Evolutionary conservation across 2,329 filamentous ascomycete species (phyloP).

Genomic region (Calonectria henricotiae): DNA sequence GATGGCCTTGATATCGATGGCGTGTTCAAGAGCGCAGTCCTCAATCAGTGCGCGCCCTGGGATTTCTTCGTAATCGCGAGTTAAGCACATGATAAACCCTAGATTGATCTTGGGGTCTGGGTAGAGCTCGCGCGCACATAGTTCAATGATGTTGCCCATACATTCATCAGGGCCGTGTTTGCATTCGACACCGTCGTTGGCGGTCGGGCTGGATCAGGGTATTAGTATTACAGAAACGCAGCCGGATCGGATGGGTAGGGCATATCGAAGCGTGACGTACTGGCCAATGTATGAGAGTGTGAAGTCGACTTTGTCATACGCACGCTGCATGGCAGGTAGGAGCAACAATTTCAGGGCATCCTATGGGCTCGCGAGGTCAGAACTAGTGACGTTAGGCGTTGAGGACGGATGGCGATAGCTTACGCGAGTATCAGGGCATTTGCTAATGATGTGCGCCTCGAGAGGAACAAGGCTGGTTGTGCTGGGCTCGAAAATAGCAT

Average conservation of each 20-base stretch:
- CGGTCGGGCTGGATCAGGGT: conserved; percentile 69
- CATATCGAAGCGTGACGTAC: conserved; percentile 62
- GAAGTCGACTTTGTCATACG: conserved; percentile 91
- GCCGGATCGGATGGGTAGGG: background rate
- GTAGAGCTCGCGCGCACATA: conserved; percentile 89
- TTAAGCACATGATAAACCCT: conserved; percentile 94
- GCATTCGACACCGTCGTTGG: conserved; percentile 88
- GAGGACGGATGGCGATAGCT: conserved; percentile 36
- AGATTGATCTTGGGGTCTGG: conserved; percentile 90
- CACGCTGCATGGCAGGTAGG: conserved; percentile 87
- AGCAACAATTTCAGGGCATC: conserved; percentile 87
- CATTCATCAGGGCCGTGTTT: conserved; percentile 92
- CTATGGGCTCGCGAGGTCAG: conserved; percentile 54
- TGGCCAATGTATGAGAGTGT: conserved; percentile 90
- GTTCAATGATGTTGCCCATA: conserved; percentile 93
- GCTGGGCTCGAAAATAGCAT: conserved; percentile 30
- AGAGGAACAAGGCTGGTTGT: conserved; percentile 75
- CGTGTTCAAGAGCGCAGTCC: conserved; percentile 92
- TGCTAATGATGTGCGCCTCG: conserved; percentile 97
- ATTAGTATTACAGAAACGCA: background rate
- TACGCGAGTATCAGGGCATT: conserved; percentile 90
- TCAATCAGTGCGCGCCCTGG: conserved; percentile 85
- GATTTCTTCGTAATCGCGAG: conserved; percentile 82
- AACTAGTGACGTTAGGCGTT: background rate
- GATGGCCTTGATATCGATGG: conserved; percentile 85